These are phyloP conservation scores for Colletotrichum viniferum DNA, from an alignment of 2,329 filamentous ascomycete genomes.

Conservation along the genomic window DNA sequence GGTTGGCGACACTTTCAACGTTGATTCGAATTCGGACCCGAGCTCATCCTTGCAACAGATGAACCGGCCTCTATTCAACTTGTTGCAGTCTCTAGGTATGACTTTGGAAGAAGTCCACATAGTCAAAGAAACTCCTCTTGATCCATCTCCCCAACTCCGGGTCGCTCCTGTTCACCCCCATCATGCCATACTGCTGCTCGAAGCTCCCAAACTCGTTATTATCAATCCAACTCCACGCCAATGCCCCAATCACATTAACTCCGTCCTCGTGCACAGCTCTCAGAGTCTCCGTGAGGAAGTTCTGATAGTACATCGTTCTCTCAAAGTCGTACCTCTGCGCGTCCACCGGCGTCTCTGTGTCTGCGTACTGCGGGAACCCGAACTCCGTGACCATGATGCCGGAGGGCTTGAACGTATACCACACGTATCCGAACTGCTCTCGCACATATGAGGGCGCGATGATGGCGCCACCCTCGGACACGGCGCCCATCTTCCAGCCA, in stretches of 20 bases:
- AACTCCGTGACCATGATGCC: conserved; percentile 56
- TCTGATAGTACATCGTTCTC: conserved; percentile 58
- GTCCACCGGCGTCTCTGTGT: conserved; percentile 42
- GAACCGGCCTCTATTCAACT: background rate
- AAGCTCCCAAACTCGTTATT: conserved; percentile 64
- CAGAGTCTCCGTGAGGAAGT: conserved; percentile 57
- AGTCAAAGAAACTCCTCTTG: conserved; percentile 64
- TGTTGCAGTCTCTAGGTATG: background rate
- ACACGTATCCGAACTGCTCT: conserved; percentile 59
- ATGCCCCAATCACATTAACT: conserved; percentile 56
- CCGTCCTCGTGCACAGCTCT: conserved; percentile 61
- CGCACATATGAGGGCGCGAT: conserved; percentile 63
- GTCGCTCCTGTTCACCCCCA: conserved; percentile 54
- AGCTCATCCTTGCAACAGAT: background rate
- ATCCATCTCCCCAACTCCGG: conserved; percentile 52
- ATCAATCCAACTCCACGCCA: conserved; percentile 57
- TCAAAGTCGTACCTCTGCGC: conserved; percentile 57
- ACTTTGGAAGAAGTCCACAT: conserved; percentile 52
- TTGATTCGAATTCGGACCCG: background rate
- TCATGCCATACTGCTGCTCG: conserved; percentile 60
- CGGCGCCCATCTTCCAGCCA: conserved; percentile 64
- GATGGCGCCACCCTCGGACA: conserved; percentile 61
- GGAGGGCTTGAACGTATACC: conserved; percentile 59
- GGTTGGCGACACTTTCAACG: background rate
- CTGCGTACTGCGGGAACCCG: conserved; percentile 58